Evolutionary conservation across 805 yeast genomes (phyloP), one percentile per base, ranked within the genome.

Genomic region (Jamesozyma rosinii): DNA sequence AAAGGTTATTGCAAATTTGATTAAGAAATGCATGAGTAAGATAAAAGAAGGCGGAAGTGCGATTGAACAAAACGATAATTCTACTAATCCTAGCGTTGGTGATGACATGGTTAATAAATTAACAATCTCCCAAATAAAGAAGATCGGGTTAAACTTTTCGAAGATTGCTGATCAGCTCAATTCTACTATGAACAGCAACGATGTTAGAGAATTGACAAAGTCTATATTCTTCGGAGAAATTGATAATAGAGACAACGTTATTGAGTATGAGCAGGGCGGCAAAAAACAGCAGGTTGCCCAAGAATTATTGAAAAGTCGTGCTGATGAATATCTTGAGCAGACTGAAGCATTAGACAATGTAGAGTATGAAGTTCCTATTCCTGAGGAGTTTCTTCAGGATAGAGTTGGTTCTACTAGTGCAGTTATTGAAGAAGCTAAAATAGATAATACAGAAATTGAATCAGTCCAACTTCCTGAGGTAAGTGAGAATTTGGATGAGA

Each of bases 1-100:
- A 1, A 71, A 71, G 44, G 74, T 70, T 35, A 54, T 88, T 31
- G 80, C 87, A 0, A 69, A 66, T n/a, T 47, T 84, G 27, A 75
- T 87, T 1, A 65, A 71, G 42, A 61, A 55, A 3, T 61, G 75
- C 0, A 46, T 73, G 33, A 55, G 54, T 13, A 51, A 42, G 10
- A 43, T 47, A 29, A 47, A 58, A 24, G 43, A 47, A 20, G 41
- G 37, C 18, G 38, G 40, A 5, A 21, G 14, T 13, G 20, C 37
- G n/a, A 11, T 20, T 6, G n/a, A 11, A 30, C 1, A 10, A 31
- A 35, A 20, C 5, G 27, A 30, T 6, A 30, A 15, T 4, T 18
- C 4, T 11, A 35, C 36, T 21, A 33, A 33, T 5, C 17, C 20
- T 19, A 37, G 45, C 21, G 35, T 36, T 21, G 36, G 35, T 5